Evolutionary conservation across 768 basidiomycete species (phyloP).

Genomic region (Suillus cothurnatus): DNA sequence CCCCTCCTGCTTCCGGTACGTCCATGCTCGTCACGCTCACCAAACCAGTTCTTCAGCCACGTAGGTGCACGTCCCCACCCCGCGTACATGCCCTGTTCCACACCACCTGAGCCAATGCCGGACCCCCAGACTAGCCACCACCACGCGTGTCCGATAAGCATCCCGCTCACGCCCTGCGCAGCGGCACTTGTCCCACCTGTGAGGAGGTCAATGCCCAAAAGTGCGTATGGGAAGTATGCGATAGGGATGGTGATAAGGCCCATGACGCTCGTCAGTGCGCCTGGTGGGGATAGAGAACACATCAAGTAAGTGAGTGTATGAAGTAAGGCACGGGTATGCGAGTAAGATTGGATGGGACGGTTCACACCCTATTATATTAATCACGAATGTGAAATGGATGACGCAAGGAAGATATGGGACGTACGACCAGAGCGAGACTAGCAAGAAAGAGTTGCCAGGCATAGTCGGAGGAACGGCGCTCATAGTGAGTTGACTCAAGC

Average conservation of each 20-base stretch:
- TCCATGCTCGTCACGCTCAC: conserved; percentile 34
- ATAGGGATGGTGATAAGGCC: conserved; percentile 78
- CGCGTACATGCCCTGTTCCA: conserved; percentile 40
- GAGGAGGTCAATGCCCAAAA: conserved; percentile 74
- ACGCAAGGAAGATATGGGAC: conserved; percentile 26
- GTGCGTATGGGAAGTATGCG: conserved; percentile 70
- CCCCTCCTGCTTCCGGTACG: conserved; percentile 38
- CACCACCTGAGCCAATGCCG: conserved; percentile 41
- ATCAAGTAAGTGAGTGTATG: conserved; percentile 70
- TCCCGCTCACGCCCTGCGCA: conserved; percentile 61
- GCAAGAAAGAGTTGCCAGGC: conserved; percentile 73
- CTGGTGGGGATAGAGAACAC: conserved; percentile 64
- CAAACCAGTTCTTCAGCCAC: conserved; percentile 58
- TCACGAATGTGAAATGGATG: background rate
- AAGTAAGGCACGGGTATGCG: conserved; percentile 68
- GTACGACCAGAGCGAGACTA: conserved; percentile 58
- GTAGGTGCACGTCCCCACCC: conserved; percentile 52
- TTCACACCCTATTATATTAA: conserved; percentile 47
- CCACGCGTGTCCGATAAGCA: conserved; percentile 80
- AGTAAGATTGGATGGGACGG: conserved; percentile 54
- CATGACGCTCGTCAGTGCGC: conserved; percentile 72
- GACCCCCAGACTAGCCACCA: conserved; percentile 71
- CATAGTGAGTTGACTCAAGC: conserved; percentile 64
- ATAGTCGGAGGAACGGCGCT: conserved; percentile 66
- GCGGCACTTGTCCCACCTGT: conserved; percentile 60